Evolutionary conservation across 2,329 filamentous ascomycete species (phyloP).

Genomic region (Aspergillus niger): DNA sequence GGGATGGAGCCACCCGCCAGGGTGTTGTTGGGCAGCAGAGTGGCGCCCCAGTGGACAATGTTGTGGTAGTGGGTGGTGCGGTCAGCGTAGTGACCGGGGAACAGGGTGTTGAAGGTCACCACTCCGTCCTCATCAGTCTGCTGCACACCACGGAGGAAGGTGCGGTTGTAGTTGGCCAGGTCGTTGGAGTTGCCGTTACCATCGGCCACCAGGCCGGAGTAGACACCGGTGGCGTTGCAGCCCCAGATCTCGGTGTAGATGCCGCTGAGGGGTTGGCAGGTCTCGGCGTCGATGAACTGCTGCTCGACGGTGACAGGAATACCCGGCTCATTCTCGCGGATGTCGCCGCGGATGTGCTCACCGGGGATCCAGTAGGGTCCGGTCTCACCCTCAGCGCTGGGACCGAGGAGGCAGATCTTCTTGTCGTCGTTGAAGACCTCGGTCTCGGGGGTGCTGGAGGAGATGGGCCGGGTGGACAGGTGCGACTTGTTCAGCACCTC

Average conservation of each 20-base stretch:
- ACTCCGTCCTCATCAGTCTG: conserved; percentile 45
- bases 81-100: conserved; percentile 50
- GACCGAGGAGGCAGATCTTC: conserved; percentile 44
- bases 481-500: conserved; percentile 41
- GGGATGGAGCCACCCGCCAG: conserved; percentile 53
- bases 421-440: conserved; percentile 25
- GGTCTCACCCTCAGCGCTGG: conserved; percentile 53
- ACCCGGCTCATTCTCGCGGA: conserved; percentile 39
- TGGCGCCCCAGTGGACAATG: conserved; percentile 32
- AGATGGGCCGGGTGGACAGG: conserved; percentile 34
- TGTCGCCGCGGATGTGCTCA: conserved; percentile 40
- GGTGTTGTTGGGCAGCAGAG: conserved; percentile 32
- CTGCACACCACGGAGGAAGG: conserved; percentile 49
- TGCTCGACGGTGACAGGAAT: conserved; percentile 43
- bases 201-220: conserved; percentile 33
- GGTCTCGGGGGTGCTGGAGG: conserved; percentile 20
- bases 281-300: conserved; percentile 43
- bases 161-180: conserved; percentile 34
- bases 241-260: conserved; percentile 41
- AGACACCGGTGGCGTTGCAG: conserved; percentile 37
- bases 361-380: conserved; percentile 51
- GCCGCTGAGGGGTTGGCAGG: conserved; percentile 41
- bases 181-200: conserved; percentile 32
- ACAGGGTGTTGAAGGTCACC: conserved; percentile 43
- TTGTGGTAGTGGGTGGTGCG: conserved; percentile 36